Evolutionary conservation across 2,329 filamentous ascomycete genomes (phyloP).

Genomic region (Cordyceps cicadae): DNA sequence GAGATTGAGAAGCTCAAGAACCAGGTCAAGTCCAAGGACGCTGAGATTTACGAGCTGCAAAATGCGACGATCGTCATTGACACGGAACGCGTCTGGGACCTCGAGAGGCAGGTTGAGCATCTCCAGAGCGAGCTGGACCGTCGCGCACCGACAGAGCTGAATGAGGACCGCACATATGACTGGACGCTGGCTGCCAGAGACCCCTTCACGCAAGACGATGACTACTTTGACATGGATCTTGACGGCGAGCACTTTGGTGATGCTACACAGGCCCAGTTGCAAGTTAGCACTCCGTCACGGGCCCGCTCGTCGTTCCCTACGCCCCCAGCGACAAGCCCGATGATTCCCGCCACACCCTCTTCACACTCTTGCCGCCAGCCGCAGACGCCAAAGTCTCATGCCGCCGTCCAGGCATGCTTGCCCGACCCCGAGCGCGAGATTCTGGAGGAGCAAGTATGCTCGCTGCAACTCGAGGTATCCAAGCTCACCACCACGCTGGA

Average conservation of each 20-base stretch:
- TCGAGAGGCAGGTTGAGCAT: constrained; percentile 31
- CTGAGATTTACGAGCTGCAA: constrained; percentile 44
- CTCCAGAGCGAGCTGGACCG: constrained; percentile 26
- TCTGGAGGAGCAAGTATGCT: constrained; percentile 39
- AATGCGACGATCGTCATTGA: constrained; percentile 43
- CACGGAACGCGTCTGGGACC: constrained; percentile 34
- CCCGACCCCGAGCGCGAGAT: constrained; percentile 34
- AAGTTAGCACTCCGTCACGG: constrained; percentile 43
- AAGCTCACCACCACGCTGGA: constrained; percentile 41
- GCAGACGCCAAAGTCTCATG: constrained; percentile 20
- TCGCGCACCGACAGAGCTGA: constrained; percentile 12
- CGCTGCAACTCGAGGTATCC: constrained; percentile 38
- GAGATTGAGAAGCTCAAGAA: constrained; percentile 42
- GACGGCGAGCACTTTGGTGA: constrained; percentile 40
- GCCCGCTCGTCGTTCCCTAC: constrained; percentile 42
- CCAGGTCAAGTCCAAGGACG: constrained; percentile 42
- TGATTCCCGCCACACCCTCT: constrained; percentile 29
- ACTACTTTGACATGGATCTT: constrained; percentile 31
- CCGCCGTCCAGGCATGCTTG: constrained; percentile 33
- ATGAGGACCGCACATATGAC: constrained; percentile 29
- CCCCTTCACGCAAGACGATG: constrained; percentile 31
- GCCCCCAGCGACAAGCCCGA: constrained; percentile 47
- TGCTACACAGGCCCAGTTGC: constrained; percentile 41
- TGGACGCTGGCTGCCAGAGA: constrained; percentile 45
- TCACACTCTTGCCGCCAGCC: constrained; percentile 17